Evolutionary conservation across 208 protist genomes (phyloP), one percentile per base, ranked within the genome.

Genomic region (Balamuthia mandrillaris): DNA sequence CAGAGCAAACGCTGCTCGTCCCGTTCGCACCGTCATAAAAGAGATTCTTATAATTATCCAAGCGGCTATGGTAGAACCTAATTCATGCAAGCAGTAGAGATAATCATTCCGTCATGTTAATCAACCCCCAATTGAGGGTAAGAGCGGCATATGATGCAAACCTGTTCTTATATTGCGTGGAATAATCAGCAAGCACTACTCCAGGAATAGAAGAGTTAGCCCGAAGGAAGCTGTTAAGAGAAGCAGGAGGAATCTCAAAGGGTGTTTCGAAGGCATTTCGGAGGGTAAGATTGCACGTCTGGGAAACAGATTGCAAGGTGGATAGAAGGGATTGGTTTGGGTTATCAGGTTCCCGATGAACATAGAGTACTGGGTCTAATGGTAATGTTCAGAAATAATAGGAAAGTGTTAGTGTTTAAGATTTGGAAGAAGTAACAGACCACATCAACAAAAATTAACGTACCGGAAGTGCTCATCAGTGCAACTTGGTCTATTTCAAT

Each of bases 31-130:
- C n/a, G n/a, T n/a, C n/a, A n/a, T n/a, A n/a, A n/a, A n/a, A 3
- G 2, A 78, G 45, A 33, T 78, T 78, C 12, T 54, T 58, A 24
- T 29, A 58, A 33, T 78, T 49, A 35, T 78, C 68, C 68, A 42
- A 78, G 10, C 68, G 68, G 68, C 68, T 78, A 4, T 78, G 68
- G 45, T 31, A 58, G 37, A 56, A 75, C 41, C 66, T 75, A 33
- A 6, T 5, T 16, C 18, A 18, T 16, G n/a, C 18, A 14, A 70
- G 61, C 4, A 24, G 27, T 29, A 29, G n/a, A 44, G 61, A 70
- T 21, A 29, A 44, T 31, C 4, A 29, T 24, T 12, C 56, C n/a
- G 6, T 54, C 14, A 21, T 65, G 56, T 29, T 24, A n/a, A n/a
- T 4, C 21, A 10, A 21, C 24, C 61, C 2, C 9, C n/a, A 6